Base-by-base conservation (phyloP, 2,329 filamentous ascomycete species). In the Aspergillus piperis region DNA sequence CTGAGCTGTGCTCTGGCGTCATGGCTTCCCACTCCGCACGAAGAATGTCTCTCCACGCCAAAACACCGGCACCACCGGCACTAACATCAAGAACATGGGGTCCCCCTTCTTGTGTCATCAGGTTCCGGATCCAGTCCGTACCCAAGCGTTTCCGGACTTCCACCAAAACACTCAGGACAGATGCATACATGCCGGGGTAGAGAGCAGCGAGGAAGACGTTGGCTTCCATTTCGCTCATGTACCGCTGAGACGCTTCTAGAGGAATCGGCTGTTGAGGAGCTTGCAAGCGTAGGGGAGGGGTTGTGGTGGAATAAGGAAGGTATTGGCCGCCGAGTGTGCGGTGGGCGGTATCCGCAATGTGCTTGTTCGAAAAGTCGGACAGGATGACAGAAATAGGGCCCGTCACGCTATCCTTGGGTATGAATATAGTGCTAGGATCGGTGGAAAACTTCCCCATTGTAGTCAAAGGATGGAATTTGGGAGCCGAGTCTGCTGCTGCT, bases 21-120 rank as follows among this genome's bases (percentile, higher is more conserved):
- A 93, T 84, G 0, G 88, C 72, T 56, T 90, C 86, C 88, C 90
- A 96, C 72, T 98, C 93, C 0, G 93, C 89, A 63, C 87, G 83
- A 13, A 96, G 68, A 8, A 98, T 82, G 66, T 94, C 88, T 66
- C 86, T 79, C 80, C 86, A 88, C 25, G 86, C 86, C 10, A 88
- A 68, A 7, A 88, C 78, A 54, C 83, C 86, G 32, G 85, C 86
- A 62, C 86, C 86, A 55, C 82, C 86, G 49, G 83, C 83, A 15
- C 86, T 85, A 56, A 84, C 86, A 73, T 89, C 86, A 39, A 89
- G 77, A 10, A 89, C 79, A 57, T 80, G 78, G 6, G 85, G 80
- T 0, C 86, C 85, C 3, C 81, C 84, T 60, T 83, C 80, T 71
- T 85, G 84, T 44, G 74, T 73, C 7, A 87, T 77, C 32, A 88